Percentiles rank a stretch among this genome's conserved stretches.
Evolutionary conservation across 495 filamentous ascomycete genomes (phyloP).

Genomic region (Lasiosphaeris hirsuta): DNA sequence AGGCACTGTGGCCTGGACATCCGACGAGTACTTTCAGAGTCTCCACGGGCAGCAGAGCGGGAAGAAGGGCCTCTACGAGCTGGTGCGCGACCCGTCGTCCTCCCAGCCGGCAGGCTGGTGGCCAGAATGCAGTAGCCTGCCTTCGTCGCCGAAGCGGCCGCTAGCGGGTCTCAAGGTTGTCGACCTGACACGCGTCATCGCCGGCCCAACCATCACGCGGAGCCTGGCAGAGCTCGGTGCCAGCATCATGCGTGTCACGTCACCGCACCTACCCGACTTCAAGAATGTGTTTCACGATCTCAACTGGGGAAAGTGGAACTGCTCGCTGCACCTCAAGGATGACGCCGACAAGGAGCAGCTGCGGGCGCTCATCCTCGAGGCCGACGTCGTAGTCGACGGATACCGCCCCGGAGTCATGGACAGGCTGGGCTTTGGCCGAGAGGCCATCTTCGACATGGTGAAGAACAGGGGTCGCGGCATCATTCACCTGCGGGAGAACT

Average conservation of each 20-base stretch:
- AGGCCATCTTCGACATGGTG: slow-evolving; percentile 48
- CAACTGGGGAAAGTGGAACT: slow-evolving; percentile 57
- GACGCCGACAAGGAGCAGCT: slow-evolving; percentile 42
- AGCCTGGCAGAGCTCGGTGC: slow-evolving; percentile 58
- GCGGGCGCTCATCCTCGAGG: slow-evolving; percentile 45
- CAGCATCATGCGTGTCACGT: slow-evolving; percentile 58
- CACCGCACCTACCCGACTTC: slow-evolving; percentile 51
- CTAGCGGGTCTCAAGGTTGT: slow-evolving; percentile 59
- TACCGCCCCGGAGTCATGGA: slow-evolving; percentile 53
- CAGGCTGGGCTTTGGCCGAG: slow-evolving; percentile 49
- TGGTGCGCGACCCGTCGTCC: slow-evolving; percentile 30
- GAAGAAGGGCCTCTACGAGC: slow-evolving; percentile 42
- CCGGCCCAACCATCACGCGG: slow-evolving; percentile 52
- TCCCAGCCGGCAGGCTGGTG: slow-evolving; percentile 33
- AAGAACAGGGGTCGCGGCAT: slow-evolving; percentile 44
- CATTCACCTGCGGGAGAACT: slow-evolving; percentile 54
- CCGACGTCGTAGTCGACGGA: slow-evolving; percentile 57
- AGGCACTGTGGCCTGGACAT: background rate
- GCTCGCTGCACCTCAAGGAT: slow-evolving; percentile 47
- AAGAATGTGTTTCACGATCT: slow-evolving; percentile 45
- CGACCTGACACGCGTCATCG: slow-evolving; percentile 60
- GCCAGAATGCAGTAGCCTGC: slow-evolving; percentile 26
- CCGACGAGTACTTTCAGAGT: background rate
- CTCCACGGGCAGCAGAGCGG: slow-evolving; percentile 7
- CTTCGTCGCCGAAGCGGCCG: slow-evolving; percentile 38